Base-by-base conservation (phyloP, 768 basidiomycete species). In the Suillus ampliporus region DNA sequence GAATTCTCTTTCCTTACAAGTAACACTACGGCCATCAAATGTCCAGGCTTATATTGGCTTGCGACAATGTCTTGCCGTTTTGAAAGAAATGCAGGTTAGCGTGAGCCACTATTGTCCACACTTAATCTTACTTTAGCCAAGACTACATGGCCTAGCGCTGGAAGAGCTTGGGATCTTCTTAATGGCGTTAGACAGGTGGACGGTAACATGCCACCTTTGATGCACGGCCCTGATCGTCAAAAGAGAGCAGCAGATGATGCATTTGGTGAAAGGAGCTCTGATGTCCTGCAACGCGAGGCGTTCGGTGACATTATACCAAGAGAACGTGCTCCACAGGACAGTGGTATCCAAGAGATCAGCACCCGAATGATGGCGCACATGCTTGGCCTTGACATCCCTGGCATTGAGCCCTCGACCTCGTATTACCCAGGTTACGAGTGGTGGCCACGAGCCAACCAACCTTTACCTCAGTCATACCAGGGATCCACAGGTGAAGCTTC, bases 61-160 rank as follows among this genome's bases (percentile, higher is more conserved):
- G 43, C 83, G 84, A 57, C 87, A 89, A 68, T 85, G 84, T 65
- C 82, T 92, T 74, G 69, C 77, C 47, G 87, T 85, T 34, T 77
- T 91, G 50, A 86, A 85, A 69, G 86, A 84, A 54, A 86, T 93
- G 85, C 85, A 85, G 78, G 90, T 89, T 67, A 53, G 83, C 64
- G 37, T 46, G 19, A 8, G 47, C 37, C 31, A 58, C 21, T 44
- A n/a, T 62, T 37, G 19, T 60, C 37, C 38, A 63, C 64, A 50
- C 61, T 61, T 34, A 41, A 13, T 40, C 59, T 70, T 23, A 71
- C 43, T 56, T 43, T 44, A 40, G 40, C 52, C 23, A 58, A 90
- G 90, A 75, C 80, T 59, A 82, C 87, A 34, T 92, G 90, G 90
- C 89, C 90, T 2, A 89, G 85, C 68, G 89, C 89, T 23, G 78